These are phyloP conservation scores for Fusarium haematococcum DNA, from an alignment of 2,329 filamentous ascomycete species.

Conservation along the genomic window DNA sequence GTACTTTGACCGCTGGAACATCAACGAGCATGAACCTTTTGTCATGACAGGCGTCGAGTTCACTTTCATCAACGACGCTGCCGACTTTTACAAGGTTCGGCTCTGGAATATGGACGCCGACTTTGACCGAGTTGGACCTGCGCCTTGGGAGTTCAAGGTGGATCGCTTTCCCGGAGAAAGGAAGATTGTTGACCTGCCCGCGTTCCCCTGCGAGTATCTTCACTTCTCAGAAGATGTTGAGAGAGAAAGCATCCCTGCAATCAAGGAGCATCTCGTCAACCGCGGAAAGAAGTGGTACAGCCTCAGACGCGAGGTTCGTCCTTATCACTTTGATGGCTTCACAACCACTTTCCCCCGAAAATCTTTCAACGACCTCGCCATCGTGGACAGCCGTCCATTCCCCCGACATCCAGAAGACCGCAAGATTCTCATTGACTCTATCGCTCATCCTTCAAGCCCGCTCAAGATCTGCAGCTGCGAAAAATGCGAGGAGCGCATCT, in stretches of 20 bases:
- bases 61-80: background rate
- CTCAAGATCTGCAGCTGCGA: background rate
- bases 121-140: background rate
- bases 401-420: background rate
- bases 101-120: background rate
- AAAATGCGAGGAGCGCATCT: background rate
- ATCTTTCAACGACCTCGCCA: background rate
- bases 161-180: background rate
- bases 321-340: background rate
- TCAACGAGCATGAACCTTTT: background rate
- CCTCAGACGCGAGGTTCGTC: background rate
- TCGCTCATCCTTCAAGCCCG: background rate
- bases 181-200: background rate
- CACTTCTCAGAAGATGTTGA: background rate
- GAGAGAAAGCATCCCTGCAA: background rate
- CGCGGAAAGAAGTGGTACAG: background rate
- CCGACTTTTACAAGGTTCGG: background rate
- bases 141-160: background rate
- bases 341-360: background rate
- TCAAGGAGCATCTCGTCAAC: background rate
- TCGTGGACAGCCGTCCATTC: background rate
- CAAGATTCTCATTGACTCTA: background rate
- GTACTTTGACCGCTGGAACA: background rate
- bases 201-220: background rate
- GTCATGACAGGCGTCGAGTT: background rate